Conservation (phyloP, 2,329 filamentous ascomycete genomes). For the Coniosporium uncinatum region DNA sequence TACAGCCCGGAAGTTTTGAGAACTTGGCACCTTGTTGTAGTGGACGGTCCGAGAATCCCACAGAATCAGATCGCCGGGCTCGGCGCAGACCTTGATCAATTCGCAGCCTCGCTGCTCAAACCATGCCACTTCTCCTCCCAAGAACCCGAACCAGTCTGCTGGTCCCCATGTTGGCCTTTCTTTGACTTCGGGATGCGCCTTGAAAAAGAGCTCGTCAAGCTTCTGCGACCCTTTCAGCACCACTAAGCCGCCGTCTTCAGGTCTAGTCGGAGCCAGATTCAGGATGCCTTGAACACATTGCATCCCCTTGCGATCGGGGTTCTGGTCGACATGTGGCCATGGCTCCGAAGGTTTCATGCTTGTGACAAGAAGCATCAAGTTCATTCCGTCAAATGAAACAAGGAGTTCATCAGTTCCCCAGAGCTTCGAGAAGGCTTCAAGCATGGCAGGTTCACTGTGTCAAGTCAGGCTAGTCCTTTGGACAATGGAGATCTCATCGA, state of each 20-base stretch:
- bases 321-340: slow-evolving; percentile 28
- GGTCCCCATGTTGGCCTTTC: no score
- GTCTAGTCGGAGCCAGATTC: slow-evolving; percentile 31
- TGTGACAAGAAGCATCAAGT: slow-evolving; percentile 26
- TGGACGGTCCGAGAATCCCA: slow-evolving; percentile 43
- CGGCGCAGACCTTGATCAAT: slow-evolving; percentile 30
- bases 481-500: no score
- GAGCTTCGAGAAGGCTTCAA: slow-evolving; percentile 24
- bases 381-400: slow-evolving; percentile 29
- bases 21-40: slow-evolving; percentile 26
- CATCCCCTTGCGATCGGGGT: slow-evolving; percentile 34
- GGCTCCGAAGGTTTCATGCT: slow-evolving; percentile 11
- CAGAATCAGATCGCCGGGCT: slow-evolving; percentile 36
- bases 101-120: slow-evolving; percentile 31
- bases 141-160: slow-evolving; percentile 26
- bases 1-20: slow-evolving; percentile 19
- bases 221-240: slow-evolving; percentile 23
- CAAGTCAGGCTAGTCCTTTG: no score
- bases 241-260: slow-evolving; percentile 28
- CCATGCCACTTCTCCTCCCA: slow-evolving; percentile 28
- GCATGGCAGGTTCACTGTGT: slow-evolving; percentile 32
- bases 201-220: slow-evolving; percentile 22
- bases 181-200: slow-evolving; percentile 20
- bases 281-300: slow-evolving; percentile 46
- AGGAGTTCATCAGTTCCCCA: slow-evolving; percentile 30